Conservation (phyloP, 345 rosid species). For the Zanthoxylum bungeanum region DNA sequence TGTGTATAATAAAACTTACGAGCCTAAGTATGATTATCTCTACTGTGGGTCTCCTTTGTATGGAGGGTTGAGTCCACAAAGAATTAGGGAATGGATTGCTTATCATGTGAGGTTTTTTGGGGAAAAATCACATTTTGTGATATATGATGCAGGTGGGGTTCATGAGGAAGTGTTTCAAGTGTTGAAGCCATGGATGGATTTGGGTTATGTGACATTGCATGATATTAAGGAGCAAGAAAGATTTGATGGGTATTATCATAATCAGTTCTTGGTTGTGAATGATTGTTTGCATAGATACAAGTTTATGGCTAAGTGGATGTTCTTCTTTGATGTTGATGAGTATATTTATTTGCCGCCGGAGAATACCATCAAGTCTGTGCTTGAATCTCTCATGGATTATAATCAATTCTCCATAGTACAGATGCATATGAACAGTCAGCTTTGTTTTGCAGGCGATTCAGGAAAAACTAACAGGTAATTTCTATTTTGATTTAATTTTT, state of each 20-base stretch:
- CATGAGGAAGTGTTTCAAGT: constrained; percentile 71
- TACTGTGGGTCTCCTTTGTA: constrained; percentile 87
- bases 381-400: constrained; percentile 59
- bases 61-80: constrained; percentile 74
- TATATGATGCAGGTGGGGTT: constrained; percentile 89
- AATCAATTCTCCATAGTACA: constrained; percentile 78
- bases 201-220: constrained; percentile 77
- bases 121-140: constrained; percentile 67
- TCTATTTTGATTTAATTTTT: not conserved
- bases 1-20: constrained; percentile 27
- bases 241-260: constrained; percentile 93
- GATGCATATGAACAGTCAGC: constrained; percentile 74
- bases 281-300: constrained; percentile 85
- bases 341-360: constrained; percentile 55
- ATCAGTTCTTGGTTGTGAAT: constrained; percentile 89
- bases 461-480: constrained; percentile 64
- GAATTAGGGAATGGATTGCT: constrained; percentile 86
- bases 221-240: constrained; percentile 81
- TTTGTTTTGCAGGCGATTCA: constrained; percentile 65
- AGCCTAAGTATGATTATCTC: constrained; percentile 69
- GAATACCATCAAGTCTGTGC: constrained; percentile 49
- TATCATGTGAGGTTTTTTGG: constrained; percentile 80
- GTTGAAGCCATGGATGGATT: constrained; percentile 85
- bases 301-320: constrained; percentile 77
- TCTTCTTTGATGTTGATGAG: constrained; percentile 93